Evolutionary conservation across 2,329 filamentous ascomycete species (phyloP).

Genomic region (Aureobasidium uvarum): DNA sequence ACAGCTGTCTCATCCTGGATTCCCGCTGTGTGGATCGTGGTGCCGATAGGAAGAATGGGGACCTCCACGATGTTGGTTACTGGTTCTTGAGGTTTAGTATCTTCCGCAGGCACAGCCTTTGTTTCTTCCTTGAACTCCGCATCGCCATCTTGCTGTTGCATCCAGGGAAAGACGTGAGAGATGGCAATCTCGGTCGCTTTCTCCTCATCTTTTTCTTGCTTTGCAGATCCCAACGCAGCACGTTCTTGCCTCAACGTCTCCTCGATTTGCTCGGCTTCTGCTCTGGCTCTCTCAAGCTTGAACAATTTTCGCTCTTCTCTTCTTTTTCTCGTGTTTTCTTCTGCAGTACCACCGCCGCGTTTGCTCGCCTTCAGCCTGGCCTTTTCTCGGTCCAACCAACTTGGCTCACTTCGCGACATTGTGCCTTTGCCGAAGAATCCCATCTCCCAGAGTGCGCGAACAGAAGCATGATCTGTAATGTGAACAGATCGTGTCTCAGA

Average conservation of each 20-base stretch:
- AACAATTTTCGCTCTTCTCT: constrained; percentile 77
- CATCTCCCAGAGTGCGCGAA: constrained; percentile 87
- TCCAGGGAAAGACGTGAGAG: constrained; percentile 28
- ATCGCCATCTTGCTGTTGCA: constrained; percentile 13
- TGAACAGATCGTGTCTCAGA: constrained; percentile 77
- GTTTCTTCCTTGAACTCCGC: neutral
- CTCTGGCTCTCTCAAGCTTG: constrained; percentile 88
- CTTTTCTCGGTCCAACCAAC: constrained; percentile 83
- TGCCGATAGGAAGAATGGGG: neutral
- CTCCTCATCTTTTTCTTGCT: neutral
- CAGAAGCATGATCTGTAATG: constrained; percentile 70
- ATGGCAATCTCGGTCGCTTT: neutral
- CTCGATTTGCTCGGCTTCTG: constrained; percentile 80
- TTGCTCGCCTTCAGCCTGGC: constrained; percentile 55
- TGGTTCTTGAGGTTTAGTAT: neutral
- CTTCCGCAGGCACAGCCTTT: neutral
- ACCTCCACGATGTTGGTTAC: constrained; percentile 1
- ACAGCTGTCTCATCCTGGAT: neutral
- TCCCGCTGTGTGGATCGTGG: neutral
- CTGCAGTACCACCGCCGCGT: constrained; percentile 59
- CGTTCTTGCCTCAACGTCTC: constrained; percentile 61
- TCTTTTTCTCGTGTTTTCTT: constrained; percentile 73
- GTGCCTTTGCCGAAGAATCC: constrained; percentile 96
- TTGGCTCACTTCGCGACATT: constrained; percentile 90
- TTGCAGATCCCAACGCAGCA: constrained; percentile 19